These are phyloP conservation scores for Naematelia aurantialba DNA, from an alignment of 768 basidiomycete genomes.

Conservation along the genomic window DNA sequence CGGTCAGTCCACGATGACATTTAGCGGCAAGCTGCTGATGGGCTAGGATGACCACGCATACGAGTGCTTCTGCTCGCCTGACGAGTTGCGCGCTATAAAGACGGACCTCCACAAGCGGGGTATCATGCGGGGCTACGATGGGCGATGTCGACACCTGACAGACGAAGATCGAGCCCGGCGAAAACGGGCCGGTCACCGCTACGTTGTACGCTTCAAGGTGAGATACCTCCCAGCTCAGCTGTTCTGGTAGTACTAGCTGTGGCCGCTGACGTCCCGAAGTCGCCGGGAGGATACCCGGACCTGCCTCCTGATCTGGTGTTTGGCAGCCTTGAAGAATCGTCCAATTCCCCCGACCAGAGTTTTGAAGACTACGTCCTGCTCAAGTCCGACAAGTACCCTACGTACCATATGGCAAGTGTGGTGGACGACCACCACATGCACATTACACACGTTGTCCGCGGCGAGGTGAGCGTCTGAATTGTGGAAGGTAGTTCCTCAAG, in stretches of 20 bases:
- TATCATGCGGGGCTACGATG: constrained; percentile 78
- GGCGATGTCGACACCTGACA: constrained; percentile 76
- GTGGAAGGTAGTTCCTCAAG: no score
- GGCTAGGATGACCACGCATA: constrained; percentile 79
- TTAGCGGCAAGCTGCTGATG: constrained; percentile 3
- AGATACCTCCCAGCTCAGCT: neutral
- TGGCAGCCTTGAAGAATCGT: constrained; percentile 55
- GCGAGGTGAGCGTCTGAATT: constrained; percentile 61
- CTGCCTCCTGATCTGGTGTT: constrained; percentile 69
- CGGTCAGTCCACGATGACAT: constrained; percentile 55
- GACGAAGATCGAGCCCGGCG: constrained; percentile 78
- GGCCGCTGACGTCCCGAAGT: constrained; percentile 8
- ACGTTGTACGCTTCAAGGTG: constrained; percentile 84
- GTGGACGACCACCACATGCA: constrained; percentile 96
- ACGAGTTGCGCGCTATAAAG: constrained; percentile 65
- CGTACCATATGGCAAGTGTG: constrained; percentile 92
- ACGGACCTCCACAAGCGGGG: constrained; percentile 69
- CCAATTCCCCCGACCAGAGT: constrained; percentile 21
- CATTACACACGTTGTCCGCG: constrained; percentile 89
- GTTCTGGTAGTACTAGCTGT: neutral
- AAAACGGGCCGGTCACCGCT: constrained; percentile 70
- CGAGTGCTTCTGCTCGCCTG: constrained; percentile 84
- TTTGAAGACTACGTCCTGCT: constrained; percentile 84
- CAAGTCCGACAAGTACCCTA: constrained; percentile 89
- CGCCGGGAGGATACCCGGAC: constrained; percentile 55